Evolutionary conservation across 306 rosid species (phyloP), one percentile per base, ranked within the genome.

Genomic region (Elaeagnus macrophylla): DNA sequence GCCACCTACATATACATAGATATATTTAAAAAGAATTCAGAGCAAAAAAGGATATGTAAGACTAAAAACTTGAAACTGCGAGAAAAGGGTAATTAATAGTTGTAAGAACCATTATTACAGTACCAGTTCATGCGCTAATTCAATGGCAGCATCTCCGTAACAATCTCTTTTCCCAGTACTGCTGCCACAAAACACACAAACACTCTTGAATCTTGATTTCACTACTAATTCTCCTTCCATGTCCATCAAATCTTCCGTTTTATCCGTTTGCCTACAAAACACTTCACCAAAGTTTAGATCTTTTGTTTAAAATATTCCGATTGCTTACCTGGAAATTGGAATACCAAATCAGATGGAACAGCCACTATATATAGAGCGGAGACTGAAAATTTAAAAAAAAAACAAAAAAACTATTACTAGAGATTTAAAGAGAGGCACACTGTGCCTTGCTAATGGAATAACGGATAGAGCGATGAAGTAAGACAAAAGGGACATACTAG

Each of bases 141-240:
- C 83, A 58, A 74, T 59, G 60, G 86, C 83, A 43, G 86, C 86
- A 43, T 71, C 81, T 56, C 69, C 46, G 53, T 81, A 81, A 53
- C 78, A 59, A 38, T 61, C 52, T 32, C 75, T 73, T 69, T 74
- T 77, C 16, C 86, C 86, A 48, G 72, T 32, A 51, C 83, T 74
- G 64, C 86, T 81, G 15, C 81, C 86, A 61, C 86, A 77, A 48
- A 77, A 77, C 18, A 81, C 86, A 58, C 86, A 81, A 25, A 77
- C 77, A 25, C 65, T 67, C 57, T 61, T 74, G 70, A 81, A 81
- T 38, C 62, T 74, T 19, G 86, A 81, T 35, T 62, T 76, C 53
- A 37, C 53, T 10, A 52, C 37, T 36, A 61, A 15, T 52, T 47
- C 45, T 12, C 49, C 74, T 56, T 79, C 85, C 85, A 72, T 76